Evolutionary conservation across 371 early-diverging fungal species (phyloP).

Genomic region (Synchytrium microbalum): DNA sequence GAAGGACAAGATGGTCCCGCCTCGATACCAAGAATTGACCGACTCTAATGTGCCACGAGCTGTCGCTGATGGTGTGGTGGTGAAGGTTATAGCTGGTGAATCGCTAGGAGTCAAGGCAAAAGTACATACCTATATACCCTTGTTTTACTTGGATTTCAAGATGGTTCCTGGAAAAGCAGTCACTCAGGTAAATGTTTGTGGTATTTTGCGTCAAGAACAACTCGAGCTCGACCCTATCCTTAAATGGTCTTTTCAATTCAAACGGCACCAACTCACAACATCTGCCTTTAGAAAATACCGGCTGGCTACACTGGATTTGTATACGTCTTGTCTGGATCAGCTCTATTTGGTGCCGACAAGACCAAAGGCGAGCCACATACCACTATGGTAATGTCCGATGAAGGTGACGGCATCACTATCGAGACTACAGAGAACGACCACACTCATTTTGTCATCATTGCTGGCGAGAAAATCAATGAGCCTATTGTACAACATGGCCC

Average conservation of each 20-base stretch:
- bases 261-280: no score
- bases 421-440: conserved; percentile 10
- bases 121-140: conserved; percentile 61
- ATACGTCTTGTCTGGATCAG: conserved; percentile 56
- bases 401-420: conserved; percentile 15
- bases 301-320: conserved; percentile 52
- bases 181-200: conserved; percentile 24
- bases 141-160: conserved; percentile 62
- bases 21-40: conserved; percentile 67
- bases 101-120: conserved; percentile 50
- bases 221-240: no score
- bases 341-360: conserved; percentile 28
- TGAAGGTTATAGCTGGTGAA: conserved; percentile 73
- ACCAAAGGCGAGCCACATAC: conserved; percentile 15
- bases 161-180: conserved; percentile 42
- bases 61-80: conserved; percentile 43
- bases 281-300: conserved; percentile 38
- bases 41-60: conserved; percentile 52
- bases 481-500: conserved; percentile 22
- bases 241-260: no score
- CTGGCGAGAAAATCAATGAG: conserved; percentile 22
- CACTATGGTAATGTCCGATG: conserved; percentile 23
- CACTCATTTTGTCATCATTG: conserved; percentile 12
- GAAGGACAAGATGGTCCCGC: conserved; percentile 68
- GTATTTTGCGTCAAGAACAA: background rate